Evolutionary conservation across 805 yeast genomes (phyloP).

Genomic region (Lachancea thermotolerans): DNA sequence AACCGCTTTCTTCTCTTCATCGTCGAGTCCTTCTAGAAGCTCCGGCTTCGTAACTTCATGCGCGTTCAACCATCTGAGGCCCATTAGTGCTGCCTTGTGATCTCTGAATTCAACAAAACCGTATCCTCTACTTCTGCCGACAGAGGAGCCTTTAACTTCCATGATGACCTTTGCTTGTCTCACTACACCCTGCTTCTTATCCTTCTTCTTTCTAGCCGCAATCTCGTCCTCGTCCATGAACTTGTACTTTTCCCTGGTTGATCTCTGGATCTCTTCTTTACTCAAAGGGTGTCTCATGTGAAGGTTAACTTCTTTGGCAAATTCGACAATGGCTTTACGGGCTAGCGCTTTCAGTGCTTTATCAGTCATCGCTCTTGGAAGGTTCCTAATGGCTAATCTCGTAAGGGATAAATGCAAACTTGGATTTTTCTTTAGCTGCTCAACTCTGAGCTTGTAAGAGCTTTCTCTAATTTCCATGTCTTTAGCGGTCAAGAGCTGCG

Average conservation of each 20-base stretch:
- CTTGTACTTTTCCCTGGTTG: constrained; percentile 56
- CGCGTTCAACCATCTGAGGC: constrained; percentile 93
- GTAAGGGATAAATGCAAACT: constrained; percentile 88
- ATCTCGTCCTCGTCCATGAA: constrained; percentile 35
- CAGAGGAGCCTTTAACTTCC: constrained; percentile 81
- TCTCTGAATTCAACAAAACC: constrained; percentile 92
- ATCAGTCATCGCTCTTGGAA: constrained; percentile 87
- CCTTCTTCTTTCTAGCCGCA: constrained; percentile 40
- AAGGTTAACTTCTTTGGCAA: constrained; percentile 81
- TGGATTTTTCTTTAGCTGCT: constrained; percentile 87
- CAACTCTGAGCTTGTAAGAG: constrained; percentile 77
- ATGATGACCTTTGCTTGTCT: constrained; percentile 87
- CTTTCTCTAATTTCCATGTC: constrained; percentile 86
- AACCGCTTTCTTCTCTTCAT: constrained; percentile 55
- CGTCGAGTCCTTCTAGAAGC: constrained; percentile 60
- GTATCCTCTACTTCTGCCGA: constrained; percentile 92
- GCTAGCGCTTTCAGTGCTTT: constrained; percentile 87
- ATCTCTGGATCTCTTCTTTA: constrained; percentile 81
- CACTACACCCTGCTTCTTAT: constrained; percentile 82
- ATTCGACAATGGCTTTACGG: constrained; percentile 88
- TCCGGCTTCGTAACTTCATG: constrained; percentile 74
- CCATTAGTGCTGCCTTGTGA: constrained; percentile 91
- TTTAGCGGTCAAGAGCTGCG: constrained; percentile 54
- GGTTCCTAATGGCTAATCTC: constrained; percentile 86
- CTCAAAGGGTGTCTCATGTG: constrained; percentile 74